phyloP scores from a whole-genome alignment of 1,284 basidiomycete genomes.

The Leccinum angustisporum region DNA sequence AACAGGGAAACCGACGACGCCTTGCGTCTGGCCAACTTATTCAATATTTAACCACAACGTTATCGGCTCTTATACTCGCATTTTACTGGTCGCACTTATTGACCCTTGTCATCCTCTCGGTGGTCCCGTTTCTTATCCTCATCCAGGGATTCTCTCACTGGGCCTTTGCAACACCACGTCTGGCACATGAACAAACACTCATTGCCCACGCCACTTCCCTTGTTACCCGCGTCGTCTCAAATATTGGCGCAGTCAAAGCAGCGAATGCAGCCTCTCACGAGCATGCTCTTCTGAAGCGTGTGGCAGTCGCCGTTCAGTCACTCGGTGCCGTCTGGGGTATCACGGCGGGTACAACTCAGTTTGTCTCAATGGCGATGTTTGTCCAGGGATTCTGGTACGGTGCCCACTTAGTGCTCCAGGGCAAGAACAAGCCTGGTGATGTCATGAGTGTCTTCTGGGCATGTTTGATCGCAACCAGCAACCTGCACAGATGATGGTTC shows the following conservation, averaged over 20 bases:
- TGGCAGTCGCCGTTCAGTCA: slow-evolving; percentile 50
- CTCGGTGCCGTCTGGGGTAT: slow-evolving; percentile 78
- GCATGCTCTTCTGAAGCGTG: slow-evolving; percentile 43
- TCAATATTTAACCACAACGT: slow-evolving; percentile 50
- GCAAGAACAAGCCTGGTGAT: too few relatives aligned
- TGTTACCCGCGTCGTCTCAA: slow-evolving; percentile 74
- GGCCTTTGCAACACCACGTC: slow-evolving; percentile 62
- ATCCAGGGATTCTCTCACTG: slow-evolving; percentile 74
- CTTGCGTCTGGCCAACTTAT: slow-evolving; percentile 76
- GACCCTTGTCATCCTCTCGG: slow-evolving; percentile 88
- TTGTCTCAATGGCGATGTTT: slow-evolving; percentile 85
- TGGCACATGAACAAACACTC: slow-evolving; percentile 65
- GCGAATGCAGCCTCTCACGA: slow-evolving; percentile 86
- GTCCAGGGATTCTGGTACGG: background rate
- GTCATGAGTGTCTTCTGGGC: too few relatives aligned
- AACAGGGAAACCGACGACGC: slow-evolving; percentile 89
- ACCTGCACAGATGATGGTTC: too few relatives aligned
- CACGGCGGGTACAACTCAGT: slow-evolving; percentile 69
- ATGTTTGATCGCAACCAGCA: too few relatives aligned
- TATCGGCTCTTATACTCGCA: slow-evolving; percentile 81
- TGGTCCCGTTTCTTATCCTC: slow-evolving; percentile 81
- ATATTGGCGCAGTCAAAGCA: slow-evolving; percentile 92
- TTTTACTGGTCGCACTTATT: slow-evolving; percentile 81
- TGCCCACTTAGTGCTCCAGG: too few relatives aligned
- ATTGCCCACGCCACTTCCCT: slow-evolving; percentile 75